Conservation (phyloP, 768 basidiomycete species). For the Phylloporus sp. region DNA sequence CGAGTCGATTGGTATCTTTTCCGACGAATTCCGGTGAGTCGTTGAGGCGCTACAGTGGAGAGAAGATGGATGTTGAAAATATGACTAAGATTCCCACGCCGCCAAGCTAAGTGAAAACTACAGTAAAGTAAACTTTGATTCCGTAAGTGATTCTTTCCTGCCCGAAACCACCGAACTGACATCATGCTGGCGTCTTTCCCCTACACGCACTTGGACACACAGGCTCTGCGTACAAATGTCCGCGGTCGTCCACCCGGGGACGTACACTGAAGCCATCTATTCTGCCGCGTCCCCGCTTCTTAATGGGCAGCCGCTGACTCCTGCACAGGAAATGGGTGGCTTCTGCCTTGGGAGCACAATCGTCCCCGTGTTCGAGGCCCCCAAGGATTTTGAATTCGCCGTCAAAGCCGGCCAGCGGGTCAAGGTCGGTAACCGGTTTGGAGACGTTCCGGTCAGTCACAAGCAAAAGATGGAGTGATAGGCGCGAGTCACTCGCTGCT, state of each 20-base stretch:
- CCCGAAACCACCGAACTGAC: background rate
- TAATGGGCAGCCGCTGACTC: constrained; percentile 79
- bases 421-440: constrained; percentile 80
- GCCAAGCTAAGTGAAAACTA: too few relatives aligned
- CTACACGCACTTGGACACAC: background rate
- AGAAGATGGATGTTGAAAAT: too few relatives aligned
- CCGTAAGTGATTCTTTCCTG: constrained; percentile 38
- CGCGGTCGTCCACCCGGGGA: constrained; percentile 71
- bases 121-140: constrained; percentile 93
- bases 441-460: constrained; percentile 40
- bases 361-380: constrained; percentile 96
- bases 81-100: too few relatives aligned
- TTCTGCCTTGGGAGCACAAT: constrained; percentile 95
- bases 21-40: too few relatives aligned
- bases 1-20: too few relatives aligned
- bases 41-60: too few relatives aligned
- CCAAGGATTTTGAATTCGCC: constrained; percentile 72
- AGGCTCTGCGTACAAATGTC: constrained; percentile 85
- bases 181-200: background rate
- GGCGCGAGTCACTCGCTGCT: background rate
- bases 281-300: constrained; percentile 77
- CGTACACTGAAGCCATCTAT: constrained; percentile 92
- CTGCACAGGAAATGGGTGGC: constrained; percentile 96
- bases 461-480: constrained; percentile 33
- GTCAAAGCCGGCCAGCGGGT: constrained; percentile 80